These are phyloP conservation scores for Trichosanthes cucumerina DNA, from an alignment of 306 rosid genomes.

Conservation along the genomic window DNA sequence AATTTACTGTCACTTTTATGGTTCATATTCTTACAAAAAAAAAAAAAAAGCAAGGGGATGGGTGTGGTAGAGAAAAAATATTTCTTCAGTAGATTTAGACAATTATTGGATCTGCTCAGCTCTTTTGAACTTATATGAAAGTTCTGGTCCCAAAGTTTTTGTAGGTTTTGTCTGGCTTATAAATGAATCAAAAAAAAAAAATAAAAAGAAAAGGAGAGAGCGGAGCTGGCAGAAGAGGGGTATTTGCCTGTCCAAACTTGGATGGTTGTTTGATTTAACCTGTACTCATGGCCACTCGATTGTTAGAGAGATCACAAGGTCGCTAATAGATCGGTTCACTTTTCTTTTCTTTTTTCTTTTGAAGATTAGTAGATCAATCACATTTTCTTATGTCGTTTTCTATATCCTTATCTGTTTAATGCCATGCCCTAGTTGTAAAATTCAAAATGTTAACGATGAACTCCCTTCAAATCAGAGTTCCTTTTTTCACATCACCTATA, in stretches of 20 bases:
- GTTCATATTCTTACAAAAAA: neutral
- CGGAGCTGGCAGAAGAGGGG: constrained; percentile 29
- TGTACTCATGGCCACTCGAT: constrained; percentile 10
- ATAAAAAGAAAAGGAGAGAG: constrained; percentile 10
- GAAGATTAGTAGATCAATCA: neutral
- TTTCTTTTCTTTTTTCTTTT: neutral
- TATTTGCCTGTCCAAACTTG: constrained; percentile 16
- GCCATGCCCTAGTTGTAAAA: neutral
- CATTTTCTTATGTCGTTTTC: neutral
- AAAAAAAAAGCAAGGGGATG: neutral
- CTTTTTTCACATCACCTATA: neutral
- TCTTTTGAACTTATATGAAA: neutral
- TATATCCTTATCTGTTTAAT: neutral
- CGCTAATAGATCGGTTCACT: neutral
- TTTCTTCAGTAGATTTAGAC: neutral
- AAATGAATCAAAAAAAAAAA: constrained; percentile 6
- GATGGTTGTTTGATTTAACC: neutral
- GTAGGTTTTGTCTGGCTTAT: constrained; percentile 18
- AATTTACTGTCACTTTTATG: neutral
- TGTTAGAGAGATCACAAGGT: neutral
- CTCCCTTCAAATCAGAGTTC: constrained; percentile 5
- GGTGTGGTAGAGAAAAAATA: neutral
- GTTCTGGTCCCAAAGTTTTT: constrained; percentile 9
- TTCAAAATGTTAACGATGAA: neutral
- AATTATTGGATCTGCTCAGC: constrained; percentile 16